Percentiles rank a stretch among this genome's conserved stretches.
Conservation (phyloP, 2,329 filamentous ascomycete species). For the Trichophyton schoenleinii region DNA sequence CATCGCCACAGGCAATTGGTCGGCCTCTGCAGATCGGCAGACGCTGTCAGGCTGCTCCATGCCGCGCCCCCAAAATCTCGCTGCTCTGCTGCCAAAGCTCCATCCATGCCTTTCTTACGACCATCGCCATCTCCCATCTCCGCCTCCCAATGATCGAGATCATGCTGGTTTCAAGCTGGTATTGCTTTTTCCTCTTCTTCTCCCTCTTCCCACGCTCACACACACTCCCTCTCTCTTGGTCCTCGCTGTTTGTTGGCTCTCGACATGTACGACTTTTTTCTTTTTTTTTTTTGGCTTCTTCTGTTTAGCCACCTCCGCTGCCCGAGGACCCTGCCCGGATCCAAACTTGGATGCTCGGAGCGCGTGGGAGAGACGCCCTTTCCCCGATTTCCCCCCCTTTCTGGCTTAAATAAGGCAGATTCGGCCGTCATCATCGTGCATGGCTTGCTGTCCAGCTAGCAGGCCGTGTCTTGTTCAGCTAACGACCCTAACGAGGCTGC, state of each 20-base stretch:
- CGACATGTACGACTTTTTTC: not conserved
- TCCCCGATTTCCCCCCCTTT: not conserved
- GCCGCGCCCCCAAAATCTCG: not conserved
- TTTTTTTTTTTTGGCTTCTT: not conserved
- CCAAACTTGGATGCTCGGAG: not conserved
- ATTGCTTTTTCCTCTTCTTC: not conserved
- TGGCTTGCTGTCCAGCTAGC: not conserved
- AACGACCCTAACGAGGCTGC: not conserved
- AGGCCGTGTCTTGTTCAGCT: not conserved
- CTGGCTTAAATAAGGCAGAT: not conserved
- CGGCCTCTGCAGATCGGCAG: not conserved
- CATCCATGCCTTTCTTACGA: not conserved
- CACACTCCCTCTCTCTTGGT: not conserved
- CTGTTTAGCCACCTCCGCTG: not conserved
- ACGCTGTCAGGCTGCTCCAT: not conserved
- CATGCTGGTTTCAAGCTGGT: not conserved
- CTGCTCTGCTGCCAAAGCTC: not conserved
- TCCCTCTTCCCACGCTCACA: not conserved
- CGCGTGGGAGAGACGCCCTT: not conserved
- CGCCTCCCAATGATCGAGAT: not conserved
- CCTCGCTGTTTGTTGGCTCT: not conserved
- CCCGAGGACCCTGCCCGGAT: not conserved
- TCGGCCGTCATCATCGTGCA: not conserved
- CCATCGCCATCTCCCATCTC: not conserved
- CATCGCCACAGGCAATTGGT: not conserved